These are phyloP conservation scores for Wallemia mellicola DNA, from an alignment of 1,284 basidiomycete genomes.

Conservation along the genomic window DNA sequence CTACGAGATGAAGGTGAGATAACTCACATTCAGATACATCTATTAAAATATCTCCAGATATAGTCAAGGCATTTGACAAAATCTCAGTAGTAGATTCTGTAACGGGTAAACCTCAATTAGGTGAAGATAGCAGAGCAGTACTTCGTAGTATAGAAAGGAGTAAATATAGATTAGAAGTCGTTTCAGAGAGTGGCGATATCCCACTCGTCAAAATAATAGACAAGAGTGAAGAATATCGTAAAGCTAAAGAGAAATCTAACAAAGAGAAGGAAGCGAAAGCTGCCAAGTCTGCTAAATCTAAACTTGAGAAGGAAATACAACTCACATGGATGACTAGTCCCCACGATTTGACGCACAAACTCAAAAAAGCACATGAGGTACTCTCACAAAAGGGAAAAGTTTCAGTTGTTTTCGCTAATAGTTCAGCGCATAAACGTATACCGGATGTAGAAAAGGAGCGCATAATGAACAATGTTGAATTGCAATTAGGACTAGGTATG, in stretches of 20 bases:
- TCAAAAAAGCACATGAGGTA: slow-evolving; percentile 27
- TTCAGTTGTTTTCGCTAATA: slow-evolving; percentile 19
- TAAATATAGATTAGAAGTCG: not conserved
- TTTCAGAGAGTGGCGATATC: not conserved
- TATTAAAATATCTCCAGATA: not conserved
- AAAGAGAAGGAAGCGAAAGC: slow-evolving; percentile 5
- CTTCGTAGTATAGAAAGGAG: not conserved
- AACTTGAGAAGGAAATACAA: slow-evolving; percentile 31
- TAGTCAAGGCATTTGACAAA: not conserved
- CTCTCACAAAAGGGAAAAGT: slow-evolving; percentile 30
- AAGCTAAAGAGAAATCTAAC: slow-evolving; percentile 7
- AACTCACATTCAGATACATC: not conserved
- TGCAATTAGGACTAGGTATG: not conserved
- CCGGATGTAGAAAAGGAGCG: not conserved
- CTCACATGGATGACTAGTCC: slow-evolving; percentile 32
- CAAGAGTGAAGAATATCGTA: slow-evolving; percentile 1
- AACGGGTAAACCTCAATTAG: not conserved
- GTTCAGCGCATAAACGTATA: not conserved
- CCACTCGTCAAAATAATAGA: slow-evolving; percentile 5
- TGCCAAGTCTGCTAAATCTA: slow-evolving; percentile 10
- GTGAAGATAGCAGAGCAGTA: not conserved
- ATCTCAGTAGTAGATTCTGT: not conserved
- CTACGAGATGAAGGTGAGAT: not conserved
- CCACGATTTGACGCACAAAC: slow-evolving; percentile 34
- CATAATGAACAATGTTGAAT: not conserved